Conservation (phyloP, 257 asterid species). For the Rauvolfia tetraphylla region DNA sequence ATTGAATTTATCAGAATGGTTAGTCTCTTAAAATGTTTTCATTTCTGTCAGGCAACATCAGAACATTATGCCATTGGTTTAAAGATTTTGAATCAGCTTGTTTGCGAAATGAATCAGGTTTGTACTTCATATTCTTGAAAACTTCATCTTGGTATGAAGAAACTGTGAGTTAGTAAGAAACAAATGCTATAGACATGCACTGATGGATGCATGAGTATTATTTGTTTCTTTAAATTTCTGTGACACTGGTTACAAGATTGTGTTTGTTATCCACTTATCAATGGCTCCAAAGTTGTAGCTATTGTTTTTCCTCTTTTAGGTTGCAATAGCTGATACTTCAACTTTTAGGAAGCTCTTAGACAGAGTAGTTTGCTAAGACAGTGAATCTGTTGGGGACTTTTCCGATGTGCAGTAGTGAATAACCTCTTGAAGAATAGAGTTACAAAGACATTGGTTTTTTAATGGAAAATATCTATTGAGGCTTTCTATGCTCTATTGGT, state of each 20-base stretch:
- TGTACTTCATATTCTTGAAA: slow-evolving; percentile 10
- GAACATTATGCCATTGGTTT: slow-evolving; percentile 89
- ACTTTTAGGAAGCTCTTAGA: background rate
- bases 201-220: background rate
- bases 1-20: background rate
- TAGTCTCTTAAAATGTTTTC: slow-evolving; percentile 27
- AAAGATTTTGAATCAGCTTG: slow-evolving; percentile 93
- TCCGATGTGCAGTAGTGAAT: background rate
- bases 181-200: background rate
- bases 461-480: background rate
- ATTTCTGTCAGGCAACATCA: slow-evolving; percentile 69
- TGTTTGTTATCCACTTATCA: background rate
- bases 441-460: background rate
- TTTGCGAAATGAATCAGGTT: slow-evolving; percentile 97
- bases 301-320: background rate
- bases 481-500: background rate
- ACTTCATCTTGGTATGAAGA: background rate
- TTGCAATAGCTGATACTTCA: background rate
- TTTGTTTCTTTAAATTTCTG: background rate
- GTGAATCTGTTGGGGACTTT: background rate
- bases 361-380: background rate
- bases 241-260: background rate
- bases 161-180: background rate
- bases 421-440: background rate
- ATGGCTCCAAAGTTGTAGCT: background rate